Evolutionary conservation across 2,329 filamentous ascomycete genomes (phyloP), one percentile per base, ranked within the genome.

Genomic region (Xylariaceae sp.): DNA sequence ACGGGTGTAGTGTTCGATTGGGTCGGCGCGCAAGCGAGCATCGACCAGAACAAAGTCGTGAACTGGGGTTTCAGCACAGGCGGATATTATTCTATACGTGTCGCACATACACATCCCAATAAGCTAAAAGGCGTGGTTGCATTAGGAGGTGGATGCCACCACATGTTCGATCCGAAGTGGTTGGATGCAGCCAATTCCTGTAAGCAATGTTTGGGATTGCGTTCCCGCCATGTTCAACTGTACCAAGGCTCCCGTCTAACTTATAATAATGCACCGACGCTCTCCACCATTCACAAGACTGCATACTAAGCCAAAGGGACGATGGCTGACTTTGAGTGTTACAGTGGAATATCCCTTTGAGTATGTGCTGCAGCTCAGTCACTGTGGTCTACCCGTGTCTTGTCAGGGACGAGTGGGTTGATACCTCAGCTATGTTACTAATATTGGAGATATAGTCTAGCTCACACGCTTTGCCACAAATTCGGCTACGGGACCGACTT

Each of bases 31-130:
- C 77, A 80, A 58, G 58, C 70, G 0, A 69, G 62, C 7, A 74
- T 83, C 40, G 77, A 82, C 56, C 72, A 70, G 51, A 66, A 66
- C 29, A 75, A 74, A 47, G 63, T 80, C 6, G 73, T 76, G 0
- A 71, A 80, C 26, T 84, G 80, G 80, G 79, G 76, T 0, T 81
- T 82, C 62, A 76, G 73, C 51, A 84, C 80, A 0, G 81, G 81
- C 15, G 81, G 80, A 0, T 83, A 79, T 66, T 83, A 84, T 61
- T 74, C 78, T 1, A 78, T 83, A 9, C 71, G 81, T 15, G 62
- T 80, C 2, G 81, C 80, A 22, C 79, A 84, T 61, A 84, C 80
- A 6, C 80, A 84, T 57, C 68, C 74, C 0, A 68, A 76, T n/a
- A 66, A 73, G 37, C 63, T 84, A 9, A 71, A 74, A 2, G 80